Conservation (phyloP, 208 protist species). For the Endotrypanum monterogeii region DNA sequence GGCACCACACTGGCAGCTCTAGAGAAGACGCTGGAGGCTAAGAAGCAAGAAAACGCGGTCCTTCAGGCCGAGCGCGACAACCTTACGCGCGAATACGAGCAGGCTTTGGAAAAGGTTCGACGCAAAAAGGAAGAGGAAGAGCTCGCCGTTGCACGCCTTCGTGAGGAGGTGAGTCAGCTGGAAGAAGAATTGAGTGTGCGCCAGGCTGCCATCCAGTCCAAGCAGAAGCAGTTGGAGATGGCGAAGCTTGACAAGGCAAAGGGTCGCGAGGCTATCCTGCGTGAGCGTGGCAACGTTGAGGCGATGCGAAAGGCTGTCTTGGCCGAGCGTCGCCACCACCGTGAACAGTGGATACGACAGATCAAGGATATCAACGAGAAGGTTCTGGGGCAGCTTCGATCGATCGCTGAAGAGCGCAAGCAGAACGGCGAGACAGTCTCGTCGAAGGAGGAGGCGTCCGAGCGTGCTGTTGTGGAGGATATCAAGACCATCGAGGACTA, state of each 20-base stretch:
- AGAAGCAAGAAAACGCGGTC: conserved; percentile 79
- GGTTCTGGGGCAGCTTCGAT: conserved; percentile 73
- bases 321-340: conserved; percentile 74
- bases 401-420: conserved; percentile 74
- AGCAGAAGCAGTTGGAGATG: conserved; percentile 91
- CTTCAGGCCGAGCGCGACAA: conserved; percentile 81
- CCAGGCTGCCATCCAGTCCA: conserved; percentile 69
- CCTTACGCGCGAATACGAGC: conserved; percentile 81
- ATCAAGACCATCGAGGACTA: conserved; percentile 89
- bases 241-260: conserved; percentile 85
- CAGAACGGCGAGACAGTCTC: conserved; percentile 68
- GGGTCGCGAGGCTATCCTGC: conserved; percentile 79
- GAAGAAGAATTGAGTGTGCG: conserved; percentile 82
- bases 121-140: conserved; percentile 91
- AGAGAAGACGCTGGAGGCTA: conserved; percentile 73
- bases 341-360: conserved; percentile 90
- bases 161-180: conserved; percentile 78
- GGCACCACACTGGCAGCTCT: conserved; percentile 78
- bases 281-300: conserved; percentile 73
- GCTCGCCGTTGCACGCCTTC: conserved; percentile 53
- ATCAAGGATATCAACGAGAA: conserved; percentile 91
- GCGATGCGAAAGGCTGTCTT: conserved; percentile 72
- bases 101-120: conserved; percentile 87
- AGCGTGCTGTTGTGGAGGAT: conserved; percentile 76
- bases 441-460: conserved; percentile 70